Evolutionary conservation across 768 basidiomycete species (phyloP).

Genomic region (Phlebiopsis flavidoalba): DNA sequence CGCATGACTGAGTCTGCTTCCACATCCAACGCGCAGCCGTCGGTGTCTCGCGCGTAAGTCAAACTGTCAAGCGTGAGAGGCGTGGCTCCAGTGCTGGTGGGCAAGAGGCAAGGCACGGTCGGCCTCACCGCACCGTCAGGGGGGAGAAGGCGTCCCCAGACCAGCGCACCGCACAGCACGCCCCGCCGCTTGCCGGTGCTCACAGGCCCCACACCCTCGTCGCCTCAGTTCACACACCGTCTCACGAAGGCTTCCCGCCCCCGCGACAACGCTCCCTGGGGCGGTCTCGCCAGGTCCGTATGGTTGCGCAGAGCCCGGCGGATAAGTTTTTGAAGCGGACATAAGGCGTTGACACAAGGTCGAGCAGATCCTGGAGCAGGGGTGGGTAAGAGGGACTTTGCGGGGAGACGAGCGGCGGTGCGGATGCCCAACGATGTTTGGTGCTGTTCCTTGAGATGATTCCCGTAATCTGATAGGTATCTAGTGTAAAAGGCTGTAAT

Average conservation of each 20-base stretch:
- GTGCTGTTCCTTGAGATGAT: background rate
- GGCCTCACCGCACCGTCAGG: too few species aligned
- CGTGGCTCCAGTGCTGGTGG: background rate
- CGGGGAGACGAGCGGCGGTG: slow-evolving; percentile 1
- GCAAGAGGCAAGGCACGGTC: too few species aligned
- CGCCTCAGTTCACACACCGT: background rate
- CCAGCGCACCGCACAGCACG: slow-evolving; percentile 16
- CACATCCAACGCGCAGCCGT: background rate
- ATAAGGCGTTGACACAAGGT: slow-evolving; percentile 5
- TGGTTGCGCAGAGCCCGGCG: background rate
- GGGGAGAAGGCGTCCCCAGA: slow-evolving; percentile 10
- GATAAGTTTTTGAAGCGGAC: background rate
- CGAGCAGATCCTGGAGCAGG: slow-evolving; percentile 7
- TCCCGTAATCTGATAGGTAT: too few species aligned
- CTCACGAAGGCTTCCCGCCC: slow-evolving; percentile 2
- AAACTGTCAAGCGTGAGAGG: background rate
- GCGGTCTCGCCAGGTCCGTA: background rate
- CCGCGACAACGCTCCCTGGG: background rate
- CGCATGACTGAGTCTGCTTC: slow-evolving; percentile 13
- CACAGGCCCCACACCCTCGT: too few species aligned
- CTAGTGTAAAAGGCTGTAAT: too few species aligned
- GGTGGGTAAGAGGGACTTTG: background rate
- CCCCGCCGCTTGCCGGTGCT: slow-evolving; percentile 9
- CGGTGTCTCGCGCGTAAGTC: background rate
- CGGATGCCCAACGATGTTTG: slow-evolving; percentile 13